These are phyloP conservation scores for Fusarium sp. DNA, from an alignment of 2,329 filamentous ascomycete species.

Conservation along the genomic window DNA sequence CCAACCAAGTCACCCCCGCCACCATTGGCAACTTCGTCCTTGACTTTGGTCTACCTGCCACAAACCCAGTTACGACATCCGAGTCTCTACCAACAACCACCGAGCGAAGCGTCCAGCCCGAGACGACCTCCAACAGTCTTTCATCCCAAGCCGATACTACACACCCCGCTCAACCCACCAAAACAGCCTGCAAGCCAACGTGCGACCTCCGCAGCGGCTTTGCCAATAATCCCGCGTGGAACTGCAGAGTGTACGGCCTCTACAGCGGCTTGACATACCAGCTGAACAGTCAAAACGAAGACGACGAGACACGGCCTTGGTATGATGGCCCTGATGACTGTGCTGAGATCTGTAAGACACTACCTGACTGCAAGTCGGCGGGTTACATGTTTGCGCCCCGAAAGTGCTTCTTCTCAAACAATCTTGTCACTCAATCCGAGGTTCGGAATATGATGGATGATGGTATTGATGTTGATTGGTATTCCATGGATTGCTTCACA, in stretches of 20 bases:
- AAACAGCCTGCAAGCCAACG: neutral
- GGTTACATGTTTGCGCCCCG: neutral
- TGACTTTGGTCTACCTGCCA: neutral
- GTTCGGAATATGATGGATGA: neutral
- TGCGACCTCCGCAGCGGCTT: neutral
- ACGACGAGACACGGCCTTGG: neutral
- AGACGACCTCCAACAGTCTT: no score
- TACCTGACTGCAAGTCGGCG: neutral
- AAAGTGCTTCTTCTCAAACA: neutral
- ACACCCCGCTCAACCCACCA: neutral
- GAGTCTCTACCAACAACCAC: neutral
- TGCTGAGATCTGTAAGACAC: neutral
- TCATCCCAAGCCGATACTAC: neutral
- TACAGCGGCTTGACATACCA: neutral
- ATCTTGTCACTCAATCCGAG: neutral
- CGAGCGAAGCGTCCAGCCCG: neutral
- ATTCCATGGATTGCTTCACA: neutral
- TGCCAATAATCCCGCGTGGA: accelerated
- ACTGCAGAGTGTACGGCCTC: neutral
- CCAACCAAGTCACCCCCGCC: conserved; percentile 16
- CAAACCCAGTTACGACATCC: neutral
- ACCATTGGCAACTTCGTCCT: conserved; percentile 13
- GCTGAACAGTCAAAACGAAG: neutral
- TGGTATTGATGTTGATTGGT: neutral
- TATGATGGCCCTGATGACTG: neutral